A percentile compares a stretch with the other conserved stretches of the same genome.
These are phyloP conservation scores for Dentipellis sp. DNA, from an alignment of 768 basidiomycete genomes.

Conservation along the genomic window DNA sequence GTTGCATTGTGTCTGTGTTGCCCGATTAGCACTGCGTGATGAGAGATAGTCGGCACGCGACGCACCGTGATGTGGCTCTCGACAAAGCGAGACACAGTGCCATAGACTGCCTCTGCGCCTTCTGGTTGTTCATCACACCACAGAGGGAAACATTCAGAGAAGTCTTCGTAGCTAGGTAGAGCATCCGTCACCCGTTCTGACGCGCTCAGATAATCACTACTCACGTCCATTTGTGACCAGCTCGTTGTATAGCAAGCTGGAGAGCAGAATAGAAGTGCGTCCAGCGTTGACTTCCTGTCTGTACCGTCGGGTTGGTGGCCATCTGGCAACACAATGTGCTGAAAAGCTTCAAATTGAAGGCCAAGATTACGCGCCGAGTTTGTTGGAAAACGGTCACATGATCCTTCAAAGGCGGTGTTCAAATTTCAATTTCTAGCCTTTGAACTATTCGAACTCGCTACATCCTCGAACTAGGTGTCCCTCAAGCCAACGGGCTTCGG, in stretches of 20 bases:
- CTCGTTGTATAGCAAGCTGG: constrained; percentile 42
- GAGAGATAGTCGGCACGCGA: neutral
- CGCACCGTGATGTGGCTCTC: constrained; percentile 47
- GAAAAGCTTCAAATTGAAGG: too few species aligned
- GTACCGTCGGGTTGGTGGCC: constrained; percentile 17
- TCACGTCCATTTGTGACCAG: constrained; percentile 46
- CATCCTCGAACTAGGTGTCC: too few species aligned
- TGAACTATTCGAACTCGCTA: too few species aligned
- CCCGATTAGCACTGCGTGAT: neutral
- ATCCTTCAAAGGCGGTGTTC: too few species aligned
- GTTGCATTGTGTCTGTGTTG: constrained; percentile 49
- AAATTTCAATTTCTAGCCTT: too few species aligned
- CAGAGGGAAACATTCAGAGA: constrained; percentile 29
- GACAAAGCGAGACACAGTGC: constrained; percentile 62
- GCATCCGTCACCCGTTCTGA: neutral
- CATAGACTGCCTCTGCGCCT: constrained; percentile 26
- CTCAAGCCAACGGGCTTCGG: too few species aligned
- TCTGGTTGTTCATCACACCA: constrained; percentile 29
- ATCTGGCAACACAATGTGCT: constrained; percentile 5
- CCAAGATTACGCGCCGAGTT: too few species aligned
- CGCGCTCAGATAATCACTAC: constrained; percentile 14
- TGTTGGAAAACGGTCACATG: too few species aligned
- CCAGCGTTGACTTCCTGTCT: constrained; percentile 34
- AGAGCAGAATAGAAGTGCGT: constrained; percentile 41
- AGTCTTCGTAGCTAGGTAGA: constrained; percentile 35